Base-by-base conservation (phyloP, 2,329 filamentous ascomycete species). In the Fusarium scirpi region DNA sequence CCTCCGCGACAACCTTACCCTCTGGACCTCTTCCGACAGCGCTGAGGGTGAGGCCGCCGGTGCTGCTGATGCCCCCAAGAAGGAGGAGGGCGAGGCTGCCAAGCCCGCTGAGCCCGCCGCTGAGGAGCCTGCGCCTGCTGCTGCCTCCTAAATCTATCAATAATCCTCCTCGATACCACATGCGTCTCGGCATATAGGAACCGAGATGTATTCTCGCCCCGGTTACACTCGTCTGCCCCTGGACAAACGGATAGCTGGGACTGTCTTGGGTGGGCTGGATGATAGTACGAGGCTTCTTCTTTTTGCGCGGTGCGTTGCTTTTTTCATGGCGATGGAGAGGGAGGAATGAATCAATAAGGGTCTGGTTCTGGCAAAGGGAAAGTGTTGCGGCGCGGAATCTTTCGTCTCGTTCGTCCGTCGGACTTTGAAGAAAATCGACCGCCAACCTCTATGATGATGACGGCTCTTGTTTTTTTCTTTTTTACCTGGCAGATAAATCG, bases 1-100 rank as follows among this genome's bases (percentile, higher is more conserved):
- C 70, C 91, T 98, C 81, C 92, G 94, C 82, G 94, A 98, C 87
- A 98, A 98, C 89, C 82, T 98, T 82, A 98, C 94, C 74, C 92
- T 98, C 83, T 98, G 94, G 94, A 98, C 94, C 77, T 98, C 94
- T 76, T 97, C 94, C 65, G 94, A 97, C 81, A 93, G 89, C 77
- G 90, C 87, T 78, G 95, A 97, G 83, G 86, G 88, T 67, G 93
- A 95, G 83, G 85, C 81, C 72, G 85, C 90, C 71, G 85, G 82
- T 73, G 85, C 90, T 72, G 83, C 87, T 76, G 83, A 85, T 63
- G 82, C 80, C 51, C 75, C 82, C 72, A 85, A 88, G 85, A 90
- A 91, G 86, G 90, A 93, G 79, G 84, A 87, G 76, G 79, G 77
- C 62, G 85, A 86, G 78, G 80, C 81, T 51, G 71, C 79, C 65